These are phyloP conservation scores for Trichoderma atrobrunneum DNA, from an alignment of 2,329 filamentous ascomycete species.

Conservation along the genomic window DNA sequence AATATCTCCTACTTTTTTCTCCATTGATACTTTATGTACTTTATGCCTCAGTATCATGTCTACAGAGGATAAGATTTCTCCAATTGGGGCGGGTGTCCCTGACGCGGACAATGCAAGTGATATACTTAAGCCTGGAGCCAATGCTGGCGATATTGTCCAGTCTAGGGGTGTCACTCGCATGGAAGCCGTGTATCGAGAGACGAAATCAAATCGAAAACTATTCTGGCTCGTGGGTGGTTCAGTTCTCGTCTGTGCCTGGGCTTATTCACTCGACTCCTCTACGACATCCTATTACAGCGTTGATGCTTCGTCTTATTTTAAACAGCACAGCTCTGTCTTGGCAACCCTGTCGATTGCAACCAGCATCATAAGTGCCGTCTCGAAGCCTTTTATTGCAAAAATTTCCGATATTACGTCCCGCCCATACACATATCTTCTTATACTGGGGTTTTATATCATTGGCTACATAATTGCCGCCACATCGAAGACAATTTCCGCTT, in stretches of 20 bases:
- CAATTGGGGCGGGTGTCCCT: neutral
- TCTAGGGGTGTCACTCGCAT: conserved; percentile 29
- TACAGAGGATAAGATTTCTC: neutral
- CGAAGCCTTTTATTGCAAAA: conserved; percentile 61
- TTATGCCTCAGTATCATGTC: neutral
- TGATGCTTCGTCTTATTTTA: conserved; percentile 30
- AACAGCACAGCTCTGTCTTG: conserved; percentile 29
- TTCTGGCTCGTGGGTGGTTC: conserved; percentile 30
- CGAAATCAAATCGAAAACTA: conserved; percentile 25
- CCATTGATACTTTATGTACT: neutral
- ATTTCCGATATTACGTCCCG: conserved; percentile 61
- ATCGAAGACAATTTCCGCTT: conserved; percentile 50
- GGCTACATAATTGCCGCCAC: conserved; percentile 58
- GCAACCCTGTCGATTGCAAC: conserved; percentile 32
- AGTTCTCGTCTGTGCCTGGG: conserved; percentile 33
- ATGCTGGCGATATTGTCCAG: conserved; percentile 23
- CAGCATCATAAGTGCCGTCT: conserved; percentile 46
- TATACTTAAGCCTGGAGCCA: conserved; percentile 21
- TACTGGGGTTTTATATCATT: conserved; percentile 52
- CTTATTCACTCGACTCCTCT: conserved; percentile 31
- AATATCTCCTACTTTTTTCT: neutral
- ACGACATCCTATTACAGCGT: conserved; percentile 32
- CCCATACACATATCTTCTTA: conserved; percentile 57
- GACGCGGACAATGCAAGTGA: conserved; percentile 1
- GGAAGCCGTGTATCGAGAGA: conserved; percentile 32